phyloP scores from a whole-genome alignment of 768 basidiomycete genomes.

The Neoboletus magnificus region DNA sequence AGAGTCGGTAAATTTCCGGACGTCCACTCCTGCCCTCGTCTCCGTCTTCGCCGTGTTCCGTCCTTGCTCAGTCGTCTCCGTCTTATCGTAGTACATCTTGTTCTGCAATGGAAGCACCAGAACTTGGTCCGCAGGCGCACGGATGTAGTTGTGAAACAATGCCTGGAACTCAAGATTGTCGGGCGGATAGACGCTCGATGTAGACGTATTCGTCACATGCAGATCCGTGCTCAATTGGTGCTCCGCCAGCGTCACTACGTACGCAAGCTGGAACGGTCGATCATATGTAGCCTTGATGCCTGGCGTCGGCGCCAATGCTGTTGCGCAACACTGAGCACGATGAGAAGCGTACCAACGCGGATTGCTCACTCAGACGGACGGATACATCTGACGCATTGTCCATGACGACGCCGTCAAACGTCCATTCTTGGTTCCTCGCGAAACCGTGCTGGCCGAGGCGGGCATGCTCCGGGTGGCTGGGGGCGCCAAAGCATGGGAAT shows the following conservation, averaged over 20 bases:
- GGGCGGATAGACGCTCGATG: constrained; percentile 34
- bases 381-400: constrained; percentile 72
- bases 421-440: constrained; percentile 77
- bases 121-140: constrained; percentile 57
- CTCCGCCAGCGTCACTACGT: constrained; percentile 75
- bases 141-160: constrained; percentile 88
- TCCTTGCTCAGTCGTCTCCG: constrained; percentile 51
- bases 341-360: background rate
- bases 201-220: constrained; percentile 71
- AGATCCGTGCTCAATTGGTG: constrained; percentile 76
- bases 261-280: constrained; percentile 67
- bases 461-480: constrained; percentile 67
- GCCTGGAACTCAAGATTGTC: constrained; percentile 82
- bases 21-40: constrained; percentile 60
- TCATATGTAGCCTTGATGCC: constrained; percentile 58
- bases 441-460: constrained; percentile 88
- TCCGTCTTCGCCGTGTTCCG: constrained; percentile 53
- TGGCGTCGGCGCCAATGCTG: constrained; percentile 63
- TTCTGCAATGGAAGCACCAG: constrained; percentile 63
- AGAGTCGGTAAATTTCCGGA: constrained; percentile 64
- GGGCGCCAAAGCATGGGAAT: constrained; percentile 89
- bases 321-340: constrained; percentile 1
- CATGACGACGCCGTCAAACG: constrained; percentile 56
- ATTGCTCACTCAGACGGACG: constrained; percentile 67
- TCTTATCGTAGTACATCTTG: constrained; percentile 78